Evolutionary conservation across 2,329 filamentous ascomycete species (phyloP).

Genomic region (Botrytis sinoallii): DNA sequence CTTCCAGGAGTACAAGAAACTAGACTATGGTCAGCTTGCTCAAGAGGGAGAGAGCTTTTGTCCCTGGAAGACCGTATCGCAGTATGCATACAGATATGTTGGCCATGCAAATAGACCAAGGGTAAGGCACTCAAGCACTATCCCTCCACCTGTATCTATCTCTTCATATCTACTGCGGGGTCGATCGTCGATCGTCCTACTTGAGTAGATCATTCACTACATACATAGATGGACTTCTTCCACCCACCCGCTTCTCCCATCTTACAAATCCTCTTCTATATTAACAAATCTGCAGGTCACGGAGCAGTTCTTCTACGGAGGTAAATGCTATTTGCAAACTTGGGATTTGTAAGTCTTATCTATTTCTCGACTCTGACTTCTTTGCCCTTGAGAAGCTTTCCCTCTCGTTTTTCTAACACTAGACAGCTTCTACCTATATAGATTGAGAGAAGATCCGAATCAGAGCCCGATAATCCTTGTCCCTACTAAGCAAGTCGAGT

Average conservation of each 20-base stretch:
- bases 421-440: conserved; percentile 64
- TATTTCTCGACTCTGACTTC: background rate
- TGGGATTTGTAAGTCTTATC: conserved; percentile 71
- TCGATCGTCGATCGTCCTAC: background rate
- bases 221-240: background rate
- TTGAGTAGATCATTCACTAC: conserved; percentile 13
- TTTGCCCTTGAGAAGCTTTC: background rate
- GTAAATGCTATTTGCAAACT: conserved; percentile 54
- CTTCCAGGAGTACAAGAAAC: conserved; percentile 22
- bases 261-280: background rate
- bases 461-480: conserved; percentile 63
- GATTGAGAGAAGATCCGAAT: conserved; percentile 45
- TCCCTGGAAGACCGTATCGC: conserved; percentile 52
- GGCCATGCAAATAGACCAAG: conserved; percentile 46
- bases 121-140: background rate
- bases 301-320: conserved; percentile 47
- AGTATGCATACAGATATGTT: conserved; percentile 60
- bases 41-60: conserved; percentile 42
- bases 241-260: background rate
- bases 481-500: conserved; percentile 60
- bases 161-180: background rate
- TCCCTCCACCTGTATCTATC: background rate
- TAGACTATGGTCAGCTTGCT: conserved; percentile 33
- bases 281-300: conserved; percentile 19
- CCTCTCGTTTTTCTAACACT: background rate